Evolutionary conservation across 768 basidiomycete genomes (phyloP).

Genomic region (Hypholoma sublateritium): DNA sequence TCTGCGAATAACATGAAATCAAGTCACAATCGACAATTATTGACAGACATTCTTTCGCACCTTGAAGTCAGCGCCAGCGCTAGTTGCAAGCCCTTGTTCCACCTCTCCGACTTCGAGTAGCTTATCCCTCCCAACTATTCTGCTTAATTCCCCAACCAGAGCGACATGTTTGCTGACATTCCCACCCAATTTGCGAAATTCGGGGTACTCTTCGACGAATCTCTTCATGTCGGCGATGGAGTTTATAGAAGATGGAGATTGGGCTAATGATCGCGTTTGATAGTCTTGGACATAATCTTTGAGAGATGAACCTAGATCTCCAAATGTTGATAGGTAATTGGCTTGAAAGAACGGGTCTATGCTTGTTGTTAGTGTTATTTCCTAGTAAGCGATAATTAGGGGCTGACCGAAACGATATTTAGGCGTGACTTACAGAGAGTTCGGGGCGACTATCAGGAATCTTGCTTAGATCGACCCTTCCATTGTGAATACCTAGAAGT

Average conservation of each 20-base stretch:
- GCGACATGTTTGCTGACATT: constrained; percentile 99
- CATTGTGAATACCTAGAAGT: constrained; percentile 89
- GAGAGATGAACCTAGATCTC: constrained; percentile 90
- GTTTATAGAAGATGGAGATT: constrained; percentile 80
- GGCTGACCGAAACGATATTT: not conserved
- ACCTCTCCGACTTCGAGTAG: constrained; percentile 90
- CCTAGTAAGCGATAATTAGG: constrained; percentile 45
- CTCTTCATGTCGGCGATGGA: constrained; percentile 97
- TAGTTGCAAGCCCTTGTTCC: constrained; percentile 94
- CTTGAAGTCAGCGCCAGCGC: constrained; percentile 86
- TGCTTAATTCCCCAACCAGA: constrained; percentile 91
- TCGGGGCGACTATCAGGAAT: constrained; percentile 89
- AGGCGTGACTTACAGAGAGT: constrained; percentile 53
- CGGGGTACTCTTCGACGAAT: constrained; percentile 97
- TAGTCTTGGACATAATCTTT: constrained; percentile 95
- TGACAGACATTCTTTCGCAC: constrained; percentile 34
- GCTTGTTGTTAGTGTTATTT: constrained; percentile 88
- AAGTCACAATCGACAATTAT: not conserved
- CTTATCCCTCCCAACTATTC: constrained; percentile 83
- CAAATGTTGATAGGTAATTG: constrained; percentile 91
- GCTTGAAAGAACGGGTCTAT: constrained; percentile 94
- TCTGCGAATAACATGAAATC: constrained; percentile 40
- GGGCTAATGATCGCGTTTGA: constrained; percentile 76
- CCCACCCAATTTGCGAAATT: constrained; percentile 93
- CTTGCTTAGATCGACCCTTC: constrained; percentile 79